Evolutionary conservation across 2,329 filamentous ascomycete species (phyloP), one percentile per base, ranked within the genome.

Genomic region (Chaetothyriales sp.): DNA sequence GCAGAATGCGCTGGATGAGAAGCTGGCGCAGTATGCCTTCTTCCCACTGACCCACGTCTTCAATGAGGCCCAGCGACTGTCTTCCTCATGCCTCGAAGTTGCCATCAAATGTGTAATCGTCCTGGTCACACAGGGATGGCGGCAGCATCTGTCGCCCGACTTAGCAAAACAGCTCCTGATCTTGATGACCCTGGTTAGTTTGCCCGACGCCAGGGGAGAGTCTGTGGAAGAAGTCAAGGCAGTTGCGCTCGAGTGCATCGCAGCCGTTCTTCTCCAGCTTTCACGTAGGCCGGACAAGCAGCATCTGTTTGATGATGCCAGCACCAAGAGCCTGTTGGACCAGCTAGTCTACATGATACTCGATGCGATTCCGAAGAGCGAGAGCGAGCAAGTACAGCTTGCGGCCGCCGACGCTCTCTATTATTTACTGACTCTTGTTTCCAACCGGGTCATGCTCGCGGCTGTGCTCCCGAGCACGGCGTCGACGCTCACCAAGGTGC

Each of bases 1-100:
- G 6, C 64, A 68, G 36, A 61, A 66, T 55, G 59, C 63, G 1
- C 64, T 96, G 18, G 86, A 95, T 64, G 76, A 81, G 49, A 90
- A 88, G 64, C 71, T 96, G 18, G 87, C 89, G 12, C 89, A 95
- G 70, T 98, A 96, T 72, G 77, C 85, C 62, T 96, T 96, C 71
- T 95, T 95, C 55, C 92, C 92, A 0, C 72, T 98, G 0, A 88
- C 86, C 0, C 84, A 92, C 59, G 79, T 96, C 42, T 82, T 98
- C 60, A 82, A 86, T 52, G 77, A 81, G 55, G 83, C 86, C 58
- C 78, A 84, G 55, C 73, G 76, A 46, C 79, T 89, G 49, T 81
- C 89, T 0, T 76, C 84, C 46, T 76, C 77, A 49, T 68, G 65
- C 43, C 70, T 92, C 6, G 92, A 98, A 64, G 68, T 84, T 44